These are phyloP conservation scores for Dactylorhiza incarnata DNA, from an alignment of 106 monocot species.

Conservation along the genomic window DNA sequence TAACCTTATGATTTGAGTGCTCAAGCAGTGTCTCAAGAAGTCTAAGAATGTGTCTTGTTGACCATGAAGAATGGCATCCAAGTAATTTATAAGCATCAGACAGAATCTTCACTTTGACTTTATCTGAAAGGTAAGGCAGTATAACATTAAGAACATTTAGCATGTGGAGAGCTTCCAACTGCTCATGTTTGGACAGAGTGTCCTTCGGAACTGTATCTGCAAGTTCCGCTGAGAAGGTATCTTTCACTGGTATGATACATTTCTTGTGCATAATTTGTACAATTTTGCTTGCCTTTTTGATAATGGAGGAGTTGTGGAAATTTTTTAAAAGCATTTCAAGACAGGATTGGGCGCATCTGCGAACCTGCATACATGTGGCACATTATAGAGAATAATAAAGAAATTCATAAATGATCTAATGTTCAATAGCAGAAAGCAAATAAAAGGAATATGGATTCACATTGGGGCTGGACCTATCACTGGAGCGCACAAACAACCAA, in stretches of 20 bases:
- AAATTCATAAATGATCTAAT: background rate
- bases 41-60: slow-evolving; percentile 42
- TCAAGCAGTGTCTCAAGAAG: slow-evolving; percentile 51
- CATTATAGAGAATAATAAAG: background rate
- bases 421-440: background rate
- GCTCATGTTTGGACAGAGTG: slow-evolving; percentile 18
- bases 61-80: slow-evolving; percentile 26
- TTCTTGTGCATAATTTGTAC: slow-evolving; percentile 35
- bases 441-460: too few species aligned
- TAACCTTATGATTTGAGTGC: slow-evolving; percentile 24
- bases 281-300: slow-evolving; percentile 45
- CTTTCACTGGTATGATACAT: slow-evolving; percentile 21
- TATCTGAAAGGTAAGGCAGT: slow-evolving; percentile 38
- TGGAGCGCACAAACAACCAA: too few species aligned
- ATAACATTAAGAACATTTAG: slow-evolving; percentile 47
- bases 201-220: slow-evolving; percentile 15
- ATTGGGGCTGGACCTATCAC: too few species aligned
- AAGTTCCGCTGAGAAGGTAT: slow-evolving; percentile 7
- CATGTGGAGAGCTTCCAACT: slow-evolving; percentile 47
- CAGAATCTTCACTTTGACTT: slow-evolving; percentile 39
- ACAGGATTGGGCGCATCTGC: slow-evolving; percentile 67
- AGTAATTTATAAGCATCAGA: slow-evolving; percentile 43
- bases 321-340: slow-evolving; percentile 41
- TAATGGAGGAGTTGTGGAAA: slow-evolving; percentile 21
- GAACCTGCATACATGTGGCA: slow-evolving; percentile 46